Percentiles rank a stretch among this genome's conserved stretches.
Evolutionary conservation across 2,329 filamentous ascomycete species (phyloP).

Genomic region (Xylaria sp.): DNA sequence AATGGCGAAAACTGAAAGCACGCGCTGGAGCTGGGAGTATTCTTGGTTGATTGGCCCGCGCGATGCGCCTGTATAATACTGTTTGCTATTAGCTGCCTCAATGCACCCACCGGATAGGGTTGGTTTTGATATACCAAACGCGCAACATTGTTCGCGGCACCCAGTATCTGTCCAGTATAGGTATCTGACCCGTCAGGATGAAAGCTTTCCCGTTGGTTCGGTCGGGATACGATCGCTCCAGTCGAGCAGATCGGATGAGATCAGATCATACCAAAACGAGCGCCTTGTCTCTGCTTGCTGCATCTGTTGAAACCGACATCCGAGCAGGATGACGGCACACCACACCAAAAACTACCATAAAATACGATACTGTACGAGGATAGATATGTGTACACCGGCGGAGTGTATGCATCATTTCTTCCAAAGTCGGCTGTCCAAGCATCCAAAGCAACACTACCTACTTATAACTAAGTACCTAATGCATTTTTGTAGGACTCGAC

Average conservation of each 20-base stretch:
- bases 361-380: not conserved
- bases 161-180: too few relatives aligned
- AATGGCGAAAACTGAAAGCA: not conserved
- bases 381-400: conserved; percentile 11
- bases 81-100: not conserved
- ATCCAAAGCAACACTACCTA: conserved; percentile 5
- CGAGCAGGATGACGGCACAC: conserved; percentile 2
- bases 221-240: conserved; percentile 6
- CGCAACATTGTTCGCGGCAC: not conserved
- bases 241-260: conserved; percentile 25
- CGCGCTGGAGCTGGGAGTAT: conserved; percentile 1
- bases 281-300: conserved; percentile 20
- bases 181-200: conserved; percentile 7
- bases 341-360: conserved; percentile 1
- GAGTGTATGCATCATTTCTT: conserved; percentile 11
- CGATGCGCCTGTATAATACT: not conserved
- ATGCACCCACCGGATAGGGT: not conserved
- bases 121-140: not conserved
- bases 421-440: not conserved
- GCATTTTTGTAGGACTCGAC: conserved; percentile 25
- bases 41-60: conserved; percentile 12
- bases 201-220: conserved; percentile 1
- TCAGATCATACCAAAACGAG: conserved; percentile 8
- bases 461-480: too few relatives aligned
- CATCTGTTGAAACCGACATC: conserved; percentile 11